phyloP scores from a whole-genome alignment of 2,329 filamentous ascomycete genomes.

The Colletotrichum destructivum region DNA sequence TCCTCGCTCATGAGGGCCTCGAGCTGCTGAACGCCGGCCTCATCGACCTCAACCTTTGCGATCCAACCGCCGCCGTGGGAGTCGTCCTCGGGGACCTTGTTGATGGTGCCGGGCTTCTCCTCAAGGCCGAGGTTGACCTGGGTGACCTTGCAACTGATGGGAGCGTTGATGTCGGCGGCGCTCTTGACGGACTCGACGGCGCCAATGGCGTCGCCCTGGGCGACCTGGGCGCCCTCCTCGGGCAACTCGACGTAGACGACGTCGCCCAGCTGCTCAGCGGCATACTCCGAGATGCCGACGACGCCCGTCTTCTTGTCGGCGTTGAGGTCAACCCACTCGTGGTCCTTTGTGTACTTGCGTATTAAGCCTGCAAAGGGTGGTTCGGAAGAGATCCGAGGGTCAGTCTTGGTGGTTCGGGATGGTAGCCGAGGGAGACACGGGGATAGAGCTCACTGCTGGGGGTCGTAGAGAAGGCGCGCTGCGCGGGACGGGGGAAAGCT shows the following conservation, averaged over 20 bases:
- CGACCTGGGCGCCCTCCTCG: slow-evolving; percentile 76
- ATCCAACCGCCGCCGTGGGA: slow-evolving; percentile 89
- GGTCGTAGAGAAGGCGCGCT: slow-evolving; percentile 57
- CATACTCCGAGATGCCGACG: slow-evolving; percentile 91
- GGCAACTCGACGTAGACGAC: slow-evolving; percentile 98
- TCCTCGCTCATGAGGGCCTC: slow-evolving; percentile 83
- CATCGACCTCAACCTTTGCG: slow-evolving; percentile 85
- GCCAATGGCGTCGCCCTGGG: slow-evolving; percentile 86
- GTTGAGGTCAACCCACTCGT: slow-evolving; percentile 96
- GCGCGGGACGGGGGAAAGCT: slow-evolving; percentile 60
- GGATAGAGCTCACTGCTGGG: slow-evolving; percentile 52
- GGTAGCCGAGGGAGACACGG: slow-evolving; percentile 9
- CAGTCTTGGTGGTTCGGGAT: slow-evolving; percentile 21
- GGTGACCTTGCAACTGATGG: slow-evolving; percentile 82
- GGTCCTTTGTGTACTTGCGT: slow-evolving; percentile 95
- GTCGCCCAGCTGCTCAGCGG: slow-evolving; percentile 92
- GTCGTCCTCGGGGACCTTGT: slow-evolving; percentile 88
- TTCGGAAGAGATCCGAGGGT: slow-evolving; percentile 22
- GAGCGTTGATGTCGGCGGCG: slow-evolving; percentile 96
- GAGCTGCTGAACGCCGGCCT: slow-evolving; percentile 76
- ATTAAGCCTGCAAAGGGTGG: slow-evolving; percentile 64
- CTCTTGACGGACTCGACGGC: slow-evolving; percentile 99
- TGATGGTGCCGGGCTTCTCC: slow-evolving; percentile 89
- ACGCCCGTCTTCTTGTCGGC: slow-evolving; percentile 86
- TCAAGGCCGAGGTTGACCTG: slow-evolving; percentile 83